Conservation (phyloP, 768 basidiomycete species). For the Boletus rubescentipes region DNA sequence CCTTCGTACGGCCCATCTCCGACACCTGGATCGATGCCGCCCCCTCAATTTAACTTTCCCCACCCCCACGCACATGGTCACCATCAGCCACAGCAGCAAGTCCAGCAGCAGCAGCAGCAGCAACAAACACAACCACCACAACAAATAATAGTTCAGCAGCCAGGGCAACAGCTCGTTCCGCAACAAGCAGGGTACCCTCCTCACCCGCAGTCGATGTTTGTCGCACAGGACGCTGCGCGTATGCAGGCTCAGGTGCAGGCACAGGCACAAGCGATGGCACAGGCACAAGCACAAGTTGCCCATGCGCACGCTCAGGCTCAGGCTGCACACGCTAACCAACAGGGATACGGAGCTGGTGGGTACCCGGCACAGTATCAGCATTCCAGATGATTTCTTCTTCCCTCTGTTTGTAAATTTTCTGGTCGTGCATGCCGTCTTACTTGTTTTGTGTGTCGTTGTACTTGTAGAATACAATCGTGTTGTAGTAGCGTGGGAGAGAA, state of each 20-base stretch:
- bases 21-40: constrained; percentile 58
- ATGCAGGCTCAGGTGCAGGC: constrained; percentile 46
- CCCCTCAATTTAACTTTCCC: constrained; percentile 67
- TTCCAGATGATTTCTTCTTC: constrained; percentile 20
- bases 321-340: constrained; percentile 29
- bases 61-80: constrained; percentile 54
- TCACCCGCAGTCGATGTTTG: constrained; percentile 35
- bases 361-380: constrained; percentile 36
- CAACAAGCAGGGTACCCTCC: constrained; percentile 33
- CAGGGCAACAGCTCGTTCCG: constrained; percentile 38
- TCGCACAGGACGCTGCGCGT: constrained; percentile 32
- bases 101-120: constrained; percentile 47
- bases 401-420: neutral
- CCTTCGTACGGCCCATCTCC: constrained; percentile 34
- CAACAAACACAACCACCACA: constrained; percentile 44
- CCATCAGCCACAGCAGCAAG: constrained; percentile 44
- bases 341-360: constrained; percentile 27
- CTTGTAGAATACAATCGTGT: neutral
- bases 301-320: constrained; percentile 43
- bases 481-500: constrained; percentile 25
- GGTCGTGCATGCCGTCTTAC: neutral
- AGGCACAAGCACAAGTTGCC: constrained; percentile 39
- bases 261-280: constrained; percentile 40
- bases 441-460: constrained; percentile 14
- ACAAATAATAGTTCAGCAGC: constrained; percentile 37